Percentiles rank a stretch among this genome's conserved stretches.
These are phyloP conservation scores for Rhizopogon salebrosus DNA, from an alignment of 768 basidiomycete genomes.

Conservation along the genomic window DNA sequence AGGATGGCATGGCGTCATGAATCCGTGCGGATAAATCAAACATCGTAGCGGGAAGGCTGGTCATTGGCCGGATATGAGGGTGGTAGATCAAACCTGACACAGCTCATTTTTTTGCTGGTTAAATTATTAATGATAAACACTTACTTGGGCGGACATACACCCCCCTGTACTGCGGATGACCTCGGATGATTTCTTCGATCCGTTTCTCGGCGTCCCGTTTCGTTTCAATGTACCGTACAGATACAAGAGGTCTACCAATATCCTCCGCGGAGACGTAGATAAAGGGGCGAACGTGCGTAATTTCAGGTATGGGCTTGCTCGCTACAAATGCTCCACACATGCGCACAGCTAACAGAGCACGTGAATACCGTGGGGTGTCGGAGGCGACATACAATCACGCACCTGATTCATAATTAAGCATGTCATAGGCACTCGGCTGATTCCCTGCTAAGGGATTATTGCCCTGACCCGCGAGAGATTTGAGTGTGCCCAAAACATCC, in stretches of 20 bases:
- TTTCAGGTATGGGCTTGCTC: slow-evolving; percentile 31
- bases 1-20: slow-evolving; percentile 53
- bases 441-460: slow-evolving; percentile 54
- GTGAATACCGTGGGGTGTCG: slow-evolving; percentile 8
- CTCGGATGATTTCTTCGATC: slow-evolving; percentile 51
- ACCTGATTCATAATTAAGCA: slow-evolving; percentile 90
- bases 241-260: slow-evolving; percentile 81
- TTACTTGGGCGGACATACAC: slow-evolving; percentile 88
- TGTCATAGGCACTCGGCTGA: slow-evolving; percentile 57
- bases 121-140: slow-evolving; percentile 23
- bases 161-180: slow-evolving; percentile 47
- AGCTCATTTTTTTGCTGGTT: not conserved
- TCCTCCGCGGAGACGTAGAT: slow-evolving; percentile 90
- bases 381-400: slow-evolving; percentile 22
- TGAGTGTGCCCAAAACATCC: slow-evolving; percentile 46
- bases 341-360: slow-evolving; percentile 45
- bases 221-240: slow-evolving; percentile 84
- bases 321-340: slow-evolving; percentile 75
- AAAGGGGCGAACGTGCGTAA: slow-evolving; percentile 54
- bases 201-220: slow-evolving; percentile 85
- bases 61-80: slow-evolving; percentile 86
- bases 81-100: slow-evolving; percentile 88
- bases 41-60: slow-evolving; percentile 77
- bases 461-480: slow-evolving; percentile 40
- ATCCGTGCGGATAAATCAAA: slow-evolving; percentile 76